Evolutionary conservation across 352 stramenopile genomes (phyloP), one percentile per base, ranked within the genome.

Genomic region (Phytopythium vexans): DNA sequence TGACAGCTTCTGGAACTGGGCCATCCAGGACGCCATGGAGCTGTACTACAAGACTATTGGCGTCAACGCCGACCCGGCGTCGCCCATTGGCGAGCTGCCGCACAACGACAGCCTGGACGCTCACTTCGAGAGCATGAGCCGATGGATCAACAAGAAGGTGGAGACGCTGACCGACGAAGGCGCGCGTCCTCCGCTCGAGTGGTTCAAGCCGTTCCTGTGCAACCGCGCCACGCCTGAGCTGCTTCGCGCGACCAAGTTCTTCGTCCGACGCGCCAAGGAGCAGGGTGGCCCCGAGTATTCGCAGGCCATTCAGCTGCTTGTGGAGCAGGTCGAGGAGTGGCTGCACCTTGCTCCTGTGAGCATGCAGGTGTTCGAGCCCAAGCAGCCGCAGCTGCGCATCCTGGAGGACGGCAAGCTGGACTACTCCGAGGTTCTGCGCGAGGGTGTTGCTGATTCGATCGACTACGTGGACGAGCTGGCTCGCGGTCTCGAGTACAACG

Each of bases 1-100:
- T 58, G 77, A 89, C 60, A 89, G 77, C 53, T 89, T 78, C 62
- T 92, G 82, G 80, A 91, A 91, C 71, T 92, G 80, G 82, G 79
- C 71, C 16, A 54, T 88, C 15, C 80, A 90, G 59, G 80, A 89
- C 53, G 63, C 67, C 21, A 62, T 89, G 46, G 77, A 89, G 58
- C 49, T 88, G 36, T 86, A 85, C 60, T 82, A 76, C 52, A 64
- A 70, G 12, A 74, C 73, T 8, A 60, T 74, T 4, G 47, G 63
- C n/a, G 58, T 59, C 16, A 66, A 64, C 50, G 45, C 49, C n/a
- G 38, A 59, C 33, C 7, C 56, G 33, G 31, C 31, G 8, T 60
- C 38, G 14, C 12, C 48, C n/a, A n/a, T 42, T 11, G 32, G 34
- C 34, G 59, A 72, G 39, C 53, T 77, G 44, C 34, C 41, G 46